Base-by-base conservation (phyloP, 345 rosid species). In the Eucalyptus grandis region DNA sequence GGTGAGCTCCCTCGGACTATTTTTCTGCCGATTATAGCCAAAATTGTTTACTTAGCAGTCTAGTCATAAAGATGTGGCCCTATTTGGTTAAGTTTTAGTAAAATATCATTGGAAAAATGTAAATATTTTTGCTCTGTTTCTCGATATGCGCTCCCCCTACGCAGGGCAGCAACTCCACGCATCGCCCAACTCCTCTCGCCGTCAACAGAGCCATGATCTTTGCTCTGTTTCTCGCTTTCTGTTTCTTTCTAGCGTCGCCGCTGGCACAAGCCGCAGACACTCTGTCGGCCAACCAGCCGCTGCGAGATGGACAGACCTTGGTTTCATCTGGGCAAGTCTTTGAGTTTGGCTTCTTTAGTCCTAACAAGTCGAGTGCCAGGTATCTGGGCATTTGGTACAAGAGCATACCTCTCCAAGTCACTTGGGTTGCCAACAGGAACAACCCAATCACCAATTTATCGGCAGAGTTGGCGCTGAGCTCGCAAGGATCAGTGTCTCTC, bases 341-440 rank as follows among this genome's bases (percentile, higher is more conserved):
- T 81, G 92, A 90, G 40, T 44, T 91, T 11, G 92, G 92, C 22
- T 91, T 91, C 86, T 91, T 91, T 16, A 77, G 60, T 56, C 89
- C 85, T 47, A 85, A 53, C 7, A 88, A 46, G 44, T 77, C 87
- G 27, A 85, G 49, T 13, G 51, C 37, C 60, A 50, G 87, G 22
- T 91, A 90, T 44, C 67, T 90, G 8, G 93, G 91, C 16, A 87
- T 90, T n/a, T 91, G 91, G 93, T 91, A 88, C 87, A 87, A 89
- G 53, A 89, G 87, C 51, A 43, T 49, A 34, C 88, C 90, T 44
- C 90, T 51, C 17, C 56, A 88, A 5, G 88, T 90, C 65, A 85
- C 51, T 49, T 91, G 93, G 93, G 93, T 91, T 7, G 90, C 91
- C 82, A 91, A 91, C 88, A 44, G 92, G 81, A 56, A 92, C 86